Base-by-base conservation (phyloP, 192 early-diverging fungal genomes). In the Mortierella antarctica region DNA sequence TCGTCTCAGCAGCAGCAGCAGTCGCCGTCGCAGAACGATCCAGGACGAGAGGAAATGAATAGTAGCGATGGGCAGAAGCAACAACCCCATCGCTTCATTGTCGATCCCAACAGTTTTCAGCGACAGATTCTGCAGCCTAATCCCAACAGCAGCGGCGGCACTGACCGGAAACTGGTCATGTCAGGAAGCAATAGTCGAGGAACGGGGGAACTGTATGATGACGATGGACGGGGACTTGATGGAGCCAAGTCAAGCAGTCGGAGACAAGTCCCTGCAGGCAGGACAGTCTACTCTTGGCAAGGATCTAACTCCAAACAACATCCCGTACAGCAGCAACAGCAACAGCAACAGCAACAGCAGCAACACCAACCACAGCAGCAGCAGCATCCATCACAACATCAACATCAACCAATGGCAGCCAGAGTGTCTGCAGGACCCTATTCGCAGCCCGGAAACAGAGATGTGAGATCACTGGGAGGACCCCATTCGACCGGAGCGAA, bases 31-130 rank as follows among this genome's bases (percentile, higher is more conserved):
- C 31, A 60, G 17, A 51, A 18, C 20, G 67, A 69, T 23, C 49
- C 47, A 18, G 59, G 40, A 14, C 48, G 44, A 39, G 65, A 67
- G 4, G 65, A 67, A 18, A 62, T 47, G 62, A 9, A 8, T 5
- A 62, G 40, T 21, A 51, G 23, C 15, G 68, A 62, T 61, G 64
- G 65, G 6, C 64, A 66, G 13, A 40, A 53, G 15, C 74, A 71
- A 14, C 53, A 45, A n/a, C 40, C 66, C 6, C 77, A 71, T n/a
- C 77, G 77, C 9, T 64, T 80, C 46, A 72, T 80, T 64, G 70
- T 80, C 8, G 77, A 80, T 41, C 77, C 77, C 12, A 80, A 80
- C 54, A 80, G 77, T 39, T 80, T 80, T 59, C 77, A 80, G 53
- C 62, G 77, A 13, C 77, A 80, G 45, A 71, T 67, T 31, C 50